Evolutionary conservation across 2,329 filamentous ascomycete genomes (phyloP).

Genomic region (Alternaria brassicicola): DNA sequence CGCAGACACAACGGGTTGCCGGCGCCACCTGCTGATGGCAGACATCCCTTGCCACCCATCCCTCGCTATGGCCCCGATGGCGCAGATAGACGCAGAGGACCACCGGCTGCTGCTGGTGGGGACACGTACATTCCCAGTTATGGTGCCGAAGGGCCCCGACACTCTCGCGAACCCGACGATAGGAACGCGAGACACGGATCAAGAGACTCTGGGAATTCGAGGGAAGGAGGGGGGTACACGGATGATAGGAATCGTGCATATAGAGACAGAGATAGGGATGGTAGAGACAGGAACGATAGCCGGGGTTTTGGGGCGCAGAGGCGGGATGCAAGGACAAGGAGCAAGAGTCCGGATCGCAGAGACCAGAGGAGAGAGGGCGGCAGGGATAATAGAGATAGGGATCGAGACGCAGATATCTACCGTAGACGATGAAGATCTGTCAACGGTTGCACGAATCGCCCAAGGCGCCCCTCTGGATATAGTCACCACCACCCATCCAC

Average conservation of each 20-base stretch:
- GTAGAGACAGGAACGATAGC: constrained; percentile 29
- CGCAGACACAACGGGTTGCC: constrained; percentile 35
- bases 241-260: constrained; percentile 39
- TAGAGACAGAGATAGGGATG: constrained; percentile 36
- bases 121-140: constrained; percentile 57
- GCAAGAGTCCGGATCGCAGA: constrained; percentile 34
- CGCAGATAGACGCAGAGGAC: constrained; percentile 32
- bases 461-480: no score
- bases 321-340: constrained; percentile 42
- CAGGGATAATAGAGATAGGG: constrained; percentile 28
- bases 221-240: constrained; percentile 41
- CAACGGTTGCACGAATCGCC: neutral
- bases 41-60: constrained; percentile 43
- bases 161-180: constrained; percentile 46
- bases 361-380: constrained; percentile 19
- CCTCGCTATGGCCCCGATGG: constrained; percentile 41
- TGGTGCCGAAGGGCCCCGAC: constrained; percentile 33
- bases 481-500: no score
- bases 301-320: constrained; percentile 36
- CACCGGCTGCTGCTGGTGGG: constrained; percentile 18
- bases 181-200: constrained; percentile 38
- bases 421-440: constrained; percentile 25
- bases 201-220: constrained; percentile 43
- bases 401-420: constrained; percentile 43
- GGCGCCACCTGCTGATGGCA: constrained; percentile 46